Conservation (phyloP, 768 basidiomycete genomes). For the Boletus reticuloceps region DNA sequence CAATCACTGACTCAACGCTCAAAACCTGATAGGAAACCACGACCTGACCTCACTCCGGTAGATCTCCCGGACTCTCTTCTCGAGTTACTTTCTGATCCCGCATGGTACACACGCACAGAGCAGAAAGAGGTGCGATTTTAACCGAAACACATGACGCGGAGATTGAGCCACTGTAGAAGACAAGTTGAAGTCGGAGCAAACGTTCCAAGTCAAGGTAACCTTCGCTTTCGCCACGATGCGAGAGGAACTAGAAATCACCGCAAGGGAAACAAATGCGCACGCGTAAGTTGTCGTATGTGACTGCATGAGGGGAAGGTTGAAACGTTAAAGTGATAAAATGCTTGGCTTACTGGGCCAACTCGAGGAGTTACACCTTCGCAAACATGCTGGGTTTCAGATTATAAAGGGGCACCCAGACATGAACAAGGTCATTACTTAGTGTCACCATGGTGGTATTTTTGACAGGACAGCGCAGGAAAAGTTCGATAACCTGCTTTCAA, state of each 20-base stretch:
- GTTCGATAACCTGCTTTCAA: constrained; percentile 22
- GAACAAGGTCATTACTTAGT: constrained; percentile 16
- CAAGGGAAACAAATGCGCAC: constrained; percentile 27
- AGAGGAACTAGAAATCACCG: constrained; percentile 7
- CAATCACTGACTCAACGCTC: neutral
- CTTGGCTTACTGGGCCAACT: constrained; percentile 20
- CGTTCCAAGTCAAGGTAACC: constrained; percentile 19
- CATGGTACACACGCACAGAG: neutral
- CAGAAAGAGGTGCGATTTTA: constrained; percentile 11
- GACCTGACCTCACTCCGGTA: constrained; percentile 12
- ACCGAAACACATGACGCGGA: neutral
- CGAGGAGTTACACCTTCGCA: constrained; percentile 19
- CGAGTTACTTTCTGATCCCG: neutral
- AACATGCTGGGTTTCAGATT: constrained; percentile 4
- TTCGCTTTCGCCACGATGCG: constrained; percentile 16
- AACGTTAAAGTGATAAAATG: constrained; percentile 17
- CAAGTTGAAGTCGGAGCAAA: constrained; percentile 15
- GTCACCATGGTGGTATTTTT: neutral
- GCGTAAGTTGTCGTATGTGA: constrained; percentile 19
- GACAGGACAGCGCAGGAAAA: constrained; percentile 17
- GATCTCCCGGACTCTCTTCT: neutral
- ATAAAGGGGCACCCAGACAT: constrained; percentile 4
- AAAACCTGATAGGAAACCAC: constrained; percentile 8
- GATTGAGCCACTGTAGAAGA: constrained; percentile 1
- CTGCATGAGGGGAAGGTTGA: neutral